Base-by-base conservation (phyloP, 192 early-diverging fungal genomes). In the Coemansia sp. region DNA sequence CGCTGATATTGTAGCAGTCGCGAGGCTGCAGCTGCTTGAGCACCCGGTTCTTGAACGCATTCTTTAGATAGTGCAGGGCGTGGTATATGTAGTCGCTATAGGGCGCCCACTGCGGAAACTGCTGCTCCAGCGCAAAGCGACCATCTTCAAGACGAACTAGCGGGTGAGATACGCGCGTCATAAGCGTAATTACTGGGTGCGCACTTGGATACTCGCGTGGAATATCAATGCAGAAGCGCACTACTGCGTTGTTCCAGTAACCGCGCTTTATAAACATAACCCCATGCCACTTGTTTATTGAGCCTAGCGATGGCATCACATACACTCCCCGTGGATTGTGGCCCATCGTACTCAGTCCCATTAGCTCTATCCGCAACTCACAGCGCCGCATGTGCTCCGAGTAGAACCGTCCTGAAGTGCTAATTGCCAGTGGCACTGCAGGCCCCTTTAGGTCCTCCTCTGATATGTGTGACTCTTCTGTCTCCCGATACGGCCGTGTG, bases 281-380 rank as follows among this genome's bases (percentile, higher is more conserved):
- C 0, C 92, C 94, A 65, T 89, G 86, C 93, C 93, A 95, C 54
- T 85, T 91, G 87, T 67, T 71, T 10, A 76, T 75, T 21, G 74
- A 66, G 10, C 32, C 41, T 21, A 67, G 60, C 38, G 79, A 78
- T 35, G 94, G 94, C 83, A 91, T 91, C 6, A 96, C 82, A 76
- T 96, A 96, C 14, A 95, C 80, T 22, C 94, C 94, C 9, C 88
- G 76, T 27, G 93, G 93, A 62, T 87, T 94, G 68, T 94, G 91
- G n/a, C 77, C 77, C 52, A 62, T 35, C 24, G 72, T 56, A 25
- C 62, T 69, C 53, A 74, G 65, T 21, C 68, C 45, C 64, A 80
- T 66, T 57, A 80, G 65, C 72, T 80, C 77, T 19, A 74, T 80
- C 62, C 67, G 63, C 45, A 80, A 49, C 72, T 80, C 77, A 56